These are phyloP conservation scores for Candida labiduridarum DNA, from an alignment of 1,139 yeast species.

Conservation along the genomic window DNA sequence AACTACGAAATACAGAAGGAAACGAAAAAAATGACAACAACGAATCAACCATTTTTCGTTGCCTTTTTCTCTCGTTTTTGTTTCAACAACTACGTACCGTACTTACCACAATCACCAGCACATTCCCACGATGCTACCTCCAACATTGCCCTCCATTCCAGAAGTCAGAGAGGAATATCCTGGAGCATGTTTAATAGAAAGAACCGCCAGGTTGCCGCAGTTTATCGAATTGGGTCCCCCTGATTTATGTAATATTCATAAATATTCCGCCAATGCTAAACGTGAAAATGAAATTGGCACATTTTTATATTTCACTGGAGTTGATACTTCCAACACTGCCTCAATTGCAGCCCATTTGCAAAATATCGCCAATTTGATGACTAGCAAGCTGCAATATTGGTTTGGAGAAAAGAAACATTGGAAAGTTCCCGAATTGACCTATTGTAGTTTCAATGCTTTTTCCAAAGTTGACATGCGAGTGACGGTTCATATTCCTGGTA, in stretches of 20 bases:
- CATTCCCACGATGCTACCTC: slow-evolving; percentile 35
- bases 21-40: background rate
- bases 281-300: slow-evolving; percentile 48
- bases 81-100: background rate
- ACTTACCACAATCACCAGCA: background rate
- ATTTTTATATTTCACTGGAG: slow-evolving; percentile 58
- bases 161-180: slow-evolving; percentile 55
- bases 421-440: slow-evolving; percentile 70
- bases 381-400: slow-evolving; percentile 57
- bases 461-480: slow-evolving; percentile 71
- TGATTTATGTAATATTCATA: slow-evolving; percentile 76
- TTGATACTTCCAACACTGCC: slow-evolving; percentile 59
- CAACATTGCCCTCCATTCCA: slow-evolving; percentile 49
- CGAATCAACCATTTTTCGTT: slow-evolving; percentile 2
- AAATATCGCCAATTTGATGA: slow-evolving; percentile 73
- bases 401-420: slow-evolving; percentile 70
- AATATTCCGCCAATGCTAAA: slow-evolving; percentile 45
- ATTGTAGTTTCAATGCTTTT: slow-evolving; percentile 56
- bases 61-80: background rate
- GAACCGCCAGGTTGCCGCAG: slow-evolving; percentile 52
- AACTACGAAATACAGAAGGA: background rate
- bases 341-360: slow-evolving; percentile 73
- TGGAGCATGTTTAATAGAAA: slow-evolving; percentile 53
- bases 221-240: slow-evolving; percentile 79
- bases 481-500: slow-evolving; percentile 68